Evolutionary conservation across 306 rosid genomes (phyloP), one percentile per base, ranked within the genome.

Genomic region (Carpinus fangiana): DNA sequence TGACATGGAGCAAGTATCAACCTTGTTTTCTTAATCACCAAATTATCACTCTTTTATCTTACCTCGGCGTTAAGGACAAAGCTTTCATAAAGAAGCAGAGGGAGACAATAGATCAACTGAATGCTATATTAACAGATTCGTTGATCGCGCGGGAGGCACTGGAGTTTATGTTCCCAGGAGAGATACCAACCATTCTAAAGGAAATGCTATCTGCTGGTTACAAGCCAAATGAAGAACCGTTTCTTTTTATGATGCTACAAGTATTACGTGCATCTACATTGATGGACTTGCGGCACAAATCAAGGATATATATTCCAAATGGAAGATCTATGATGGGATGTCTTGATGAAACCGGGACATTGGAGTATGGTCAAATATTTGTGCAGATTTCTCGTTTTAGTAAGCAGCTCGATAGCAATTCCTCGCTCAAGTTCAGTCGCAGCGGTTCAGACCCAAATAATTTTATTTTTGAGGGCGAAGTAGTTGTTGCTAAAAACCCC

Each of bases 401-500:
- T 16, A 72, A 41, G 61, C 75, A 72, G 6, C 31, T 61, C 45
- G 9, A 9, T 4, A 50, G 41, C 18, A 9, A 51, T 23, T 79
- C 62, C 20, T 56, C 60, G 8, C 13, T 20, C 12, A 23, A 64
- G 66, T 76, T 78, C 45, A 46, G 9, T 23, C 36, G 41, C 14
- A 53, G 47, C 46, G 55, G 34, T 0, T 45, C 53, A 0, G 17
- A 53, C 46, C 60, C 68, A 20, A 55, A 12, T 17, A 73, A 47
- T 38, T 82, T 71, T 31, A n/a, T 65, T n/a, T 76, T 74, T 13
- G 1, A 52, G 10, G 79, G 73, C 47, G 20, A 84, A 16, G 83
- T 84, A 2, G 88, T 82, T 12, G 85, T 87, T 51, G 88, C 88
- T 8, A 84, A 75, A 47, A 92, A 89, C 75, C 95, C 97, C 7